Conservation (phyloP, 805 yeast genomes). For the Candida oleophila region DNA sequence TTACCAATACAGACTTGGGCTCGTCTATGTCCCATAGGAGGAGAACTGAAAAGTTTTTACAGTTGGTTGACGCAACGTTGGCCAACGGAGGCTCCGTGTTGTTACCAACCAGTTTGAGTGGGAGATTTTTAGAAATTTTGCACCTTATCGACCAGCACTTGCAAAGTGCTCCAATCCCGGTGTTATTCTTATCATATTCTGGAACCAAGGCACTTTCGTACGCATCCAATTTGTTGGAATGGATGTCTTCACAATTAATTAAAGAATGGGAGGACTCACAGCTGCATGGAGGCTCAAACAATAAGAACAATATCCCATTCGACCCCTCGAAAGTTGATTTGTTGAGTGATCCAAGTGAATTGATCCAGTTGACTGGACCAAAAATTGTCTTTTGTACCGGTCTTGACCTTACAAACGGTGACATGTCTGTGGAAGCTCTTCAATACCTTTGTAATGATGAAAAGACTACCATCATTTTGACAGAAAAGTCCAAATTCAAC, state of each 20-base stretch:
- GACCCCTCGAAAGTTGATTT: conserved; percentile 63
- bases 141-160: conserved; percentile 71
- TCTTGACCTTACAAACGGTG: conserved; percentile 61
- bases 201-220: conserved; percentile 76
- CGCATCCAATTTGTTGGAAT: conserved; percentile 88
- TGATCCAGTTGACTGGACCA: conserved; percentile 59
- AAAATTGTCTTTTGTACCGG: conserved; percentile 81
- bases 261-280: conserved; percentile 71
- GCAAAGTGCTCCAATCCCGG: conserved; percentile 60
- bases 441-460: conserved; percentile 60
- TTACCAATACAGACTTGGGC: conserved; percentile 72
- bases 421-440: conserved; percentile 52
- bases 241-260: conserved; percentile 90
- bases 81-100: conserved; percentile 78
- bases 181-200: conserved; percentile 71
- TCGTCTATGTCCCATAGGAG: conserved; percentile 59
- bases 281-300: conserved; percentile 8
- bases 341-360: conserved; percentile 54
- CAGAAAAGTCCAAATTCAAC: conserved; percentile 55
- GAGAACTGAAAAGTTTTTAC: conserved; percentile 62
- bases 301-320: conserved; percentile 71
- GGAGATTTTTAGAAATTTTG: conserved; percentile 77
- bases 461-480: conserved; percentile 68
- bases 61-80: conserved; percentile 62
- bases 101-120: conserved; percentile 78